phyloP scores from a whole-genome alignment of 2,329 filamentous ascomycete species.

The Xylariaceae sp. region DNA sequence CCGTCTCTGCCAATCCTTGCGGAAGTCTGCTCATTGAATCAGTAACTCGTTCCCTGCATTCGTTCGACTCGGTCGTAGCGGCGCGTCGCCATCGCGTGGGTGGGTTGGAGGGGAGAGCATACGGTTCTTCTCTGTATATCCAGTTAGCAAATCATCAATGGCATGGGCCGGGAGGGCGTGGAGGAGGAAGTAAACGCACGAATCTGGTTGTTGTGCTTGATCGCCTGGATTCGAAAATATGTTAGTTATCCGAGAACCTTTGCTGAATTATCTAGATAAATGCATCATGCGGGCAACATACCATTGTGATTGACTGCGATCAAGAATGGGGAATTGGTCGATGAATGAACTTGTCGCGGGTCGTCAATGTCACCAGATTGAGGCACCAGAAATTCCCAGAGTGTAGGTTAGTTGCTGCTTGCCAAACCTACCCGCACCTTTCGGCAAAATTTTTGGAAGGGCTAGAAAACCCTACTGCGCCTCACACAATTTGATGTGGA shows the following conservation, averaged over 20 bases:
- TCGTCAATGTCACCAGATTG: constrained; percentile 34
- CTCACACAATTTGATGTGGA: not conserved
- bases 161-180: not conserved
- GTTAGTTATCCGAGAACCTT: constrained; percentile 27
- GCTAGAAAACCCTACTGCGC: constrained; percentile 40
- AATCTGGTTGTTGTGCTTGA: constrained; percentile 99
- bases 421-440: constrained; percentile 26
- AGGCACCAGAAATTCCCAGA: constrained; percentile 34
- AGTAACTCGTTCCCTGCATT: constrained; percentile 27
- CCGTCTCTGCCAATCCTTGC: constrained; percentile 99
- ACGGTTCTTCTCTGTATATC: constrained; percentile 68
- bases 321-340: constrained; percentile 43
- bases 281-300: constrained; percentile 17
- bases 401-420: constrained; percentile 12
- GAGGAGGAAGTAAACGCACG: constrained; percentile 30
- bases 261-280: constrained; percentile 4
- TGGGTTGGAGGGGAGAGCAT: constrained; percentile 38
- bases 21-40: constrained; percentile 67
- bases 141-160: constrained; percentile 8
- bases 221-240: constrained; percentile 61
- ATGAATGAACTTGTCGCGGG: constrained; percentile 30
- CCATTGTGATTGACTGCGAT: constrained; percentile 48
- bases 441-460: constrained; percentile 38
- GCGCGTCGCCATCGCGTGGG: constrained; percentile 2
- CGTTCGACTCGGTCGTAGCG: constrained; percentile 6